A percentile compares a stretch with the other conserved stretches of the same genome.
phyloP scores from a whole-genome alignment of 176 grass and related monocot genomes.

The Cocos nucifera region DNA sequence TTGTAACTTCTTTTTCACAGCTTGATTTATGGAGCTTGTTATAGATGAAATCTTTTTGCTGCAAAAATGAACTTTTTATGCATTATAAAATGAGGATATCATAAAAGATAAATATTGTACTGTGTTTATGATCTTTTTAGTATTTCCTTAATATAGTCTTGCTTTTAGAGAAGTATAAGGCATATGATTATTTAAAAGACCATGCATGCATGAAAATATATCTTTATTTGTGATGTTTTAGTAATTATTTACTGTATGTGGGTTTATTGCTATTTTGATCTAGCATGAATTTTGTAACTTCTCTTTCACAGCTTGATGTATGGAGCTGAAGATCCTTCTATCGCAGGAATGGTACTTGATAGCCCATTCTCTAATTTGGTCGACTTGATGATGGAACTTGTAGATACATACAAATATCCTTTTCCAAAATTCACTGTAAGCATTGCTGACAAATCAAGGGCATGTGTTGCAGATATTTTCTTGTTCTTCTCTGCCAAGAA shows the following conservation, averaged over 20 bases:
- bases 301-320: conserved; percentile 82
- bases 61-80: too few species aligned
- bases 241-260: background rate
- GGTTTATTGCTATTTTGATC: background rate
- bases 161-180: too few species aligned
- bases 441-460: background rate
- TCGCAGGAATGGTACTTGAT: conserved; percentile 99
- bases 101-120: too few species aligned
- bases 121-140: too few species aligned
- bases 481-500: too few species aligned
- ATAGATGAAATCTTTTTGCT: too few species aligned
- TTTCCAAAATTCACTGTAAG: conserved; percentile 97
- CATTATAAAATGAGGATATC: too few species aligned
- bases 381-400: conserved; percentile 99
- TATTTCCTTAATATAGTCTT: too few species aligned
- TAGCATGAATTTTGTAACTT: background rate
- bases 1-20: conserved; percentile 32
- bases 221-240: too few species aligned
- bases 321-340: conserved; percentile 98
- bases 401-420: conserved; percentile 99
- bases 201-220: too few species aligned
- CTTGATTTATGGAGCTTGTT: conserved; percentile 84
- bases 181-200: too few species aligned
- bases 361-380: conserved; percentile 99
- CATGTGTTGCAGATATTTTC: too few species aligned